Base-by-base conservation (phyloP, 129 eudicot species). In the Apium graveolens region DNA sequence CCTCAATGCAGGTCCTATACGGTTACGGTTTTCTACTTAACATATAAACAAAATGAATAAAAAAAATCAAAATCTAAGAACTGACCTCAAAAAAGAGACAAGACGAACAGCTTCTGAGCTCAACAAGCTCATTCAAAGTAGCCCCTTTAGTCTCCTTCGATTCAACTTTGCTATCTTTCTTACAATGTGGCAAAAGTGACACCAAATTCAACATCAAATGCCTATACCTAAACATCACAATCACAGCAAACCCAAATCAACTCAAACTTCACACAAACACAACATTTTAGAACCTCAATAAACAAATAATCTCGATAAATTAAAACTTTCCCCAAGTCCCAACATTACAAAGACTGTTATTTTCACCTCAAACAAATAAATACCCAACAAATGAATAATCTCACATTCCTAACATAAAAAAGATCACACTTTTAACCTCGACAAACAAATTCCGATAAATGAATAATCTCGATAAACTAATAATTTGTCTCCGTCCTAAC, bases 151-250 rank as follows among this genome's bases (percentile, higher is more conserved):
- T 94, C 43, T 86, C 89, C 84, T 94, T 94, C 2, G 96, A 87
- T 78, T 91, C 97, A 76, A 91, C 97, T 83, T 94, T 94, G 83
- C 88, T 94, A 81, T 91, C 98, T 76, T 90, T 94, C 88, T 91
- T 91, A 43, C 92, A 88, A 42, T 91, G 97, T 31, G 98, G 96
- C 75, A 94, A 80, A 38, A 94, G 76, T 11, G 92, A 88, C 11
- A 88, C 92, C 86, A 94, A 34, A 85, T 94, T 94, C 97, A 94
- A 81, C 97, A 94, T 94, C 94, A 94, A 84, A 81, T 93, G 96
- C 76, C 97, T 87, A 83, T 89, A 90, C 96, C 97, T 91, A 81
- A 76, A 77, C 9, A 42, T 49, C 13, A 39, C 60, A 34, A 60
- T 76, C 4, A 73, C 45, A 21, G 10, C 31, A 42, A 20, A 39